Conservation (phyloP, 768 basidiomycete genomes). For the Mycena maculata region DNA sequence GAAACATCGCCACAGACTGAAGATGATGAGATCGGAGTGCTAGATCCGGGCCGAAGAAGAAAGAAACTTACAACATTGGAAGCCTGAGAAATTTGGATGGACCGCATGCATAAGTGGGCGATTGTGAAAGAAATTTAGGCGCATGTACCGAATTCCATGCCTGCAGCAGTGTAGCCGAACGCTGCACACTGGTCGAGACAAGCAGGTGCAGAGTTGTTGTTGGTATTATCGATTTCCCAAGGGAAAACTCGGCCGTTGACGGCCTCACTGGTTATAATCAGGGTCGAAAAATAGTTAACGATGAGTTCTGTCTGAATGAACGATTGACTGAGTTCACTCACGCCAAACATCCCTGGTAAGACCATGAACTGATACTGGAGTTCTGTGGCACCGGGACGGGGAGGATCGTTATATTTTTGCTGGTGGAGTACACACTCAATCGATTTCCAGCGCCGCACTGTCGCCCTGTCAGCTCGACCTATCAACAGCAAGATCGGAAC, state of each 20-base stretch:
- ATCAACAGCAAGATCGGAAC: neutral
- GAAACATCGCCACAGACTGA: slow-evolving; percentile 77
- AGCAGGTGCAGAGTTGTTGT: slow-evolving; percentile 71
- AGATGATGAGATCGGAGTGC: neutral
- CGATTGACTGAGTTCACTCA: slow-evolving; percentile 44
- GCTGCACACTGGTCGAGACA: slow-evolving; percentile 77
- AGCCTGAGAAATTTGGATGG: slow-evolving; percentile 53
- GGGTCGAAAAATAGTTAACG: too few species aligned
- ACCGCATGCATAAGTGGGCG: too few species aligned
- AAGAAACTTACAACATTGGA: slow-evolving; percentile 69
- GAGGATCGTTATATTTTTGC: slow-evolving; percentile 56
- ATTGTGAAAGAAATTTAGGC: slow-evolving; percentile 33
- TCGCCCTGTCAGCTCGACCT: slow-evolving; percentile 57
- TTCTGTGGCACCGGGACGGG: slow-evolving; percentile 70
- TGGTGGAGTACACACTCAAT: slow-evolving; percentile 75
- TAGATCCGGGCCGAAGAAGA: neutral
- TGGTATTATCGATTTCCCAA: slow-evolving; percentile 66
- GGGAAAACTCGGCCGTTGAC: slow-evolving; percentile 62
- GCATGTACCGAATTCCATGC: slow-evolving; percentile 57
- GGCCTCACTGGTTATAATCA: slow-evolving; percentile 56
- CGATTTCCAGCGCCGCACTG: slow-evolving; percentile 77
- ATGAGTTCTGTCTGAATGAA: too few species aligned
- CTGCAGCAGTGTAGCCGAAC: slow-evolving; percentile 79
- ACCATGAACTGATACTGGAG: slow-evolving; percentile 68
- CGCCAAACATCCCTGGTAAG: slow-evolving; percentile 76